These are phyloP conservation scores for Alternaria novae-zelandiae DNA, from an alignment of 2,329 filamentous ascomycete genomes.

Conservation along the genomic window DNA sequence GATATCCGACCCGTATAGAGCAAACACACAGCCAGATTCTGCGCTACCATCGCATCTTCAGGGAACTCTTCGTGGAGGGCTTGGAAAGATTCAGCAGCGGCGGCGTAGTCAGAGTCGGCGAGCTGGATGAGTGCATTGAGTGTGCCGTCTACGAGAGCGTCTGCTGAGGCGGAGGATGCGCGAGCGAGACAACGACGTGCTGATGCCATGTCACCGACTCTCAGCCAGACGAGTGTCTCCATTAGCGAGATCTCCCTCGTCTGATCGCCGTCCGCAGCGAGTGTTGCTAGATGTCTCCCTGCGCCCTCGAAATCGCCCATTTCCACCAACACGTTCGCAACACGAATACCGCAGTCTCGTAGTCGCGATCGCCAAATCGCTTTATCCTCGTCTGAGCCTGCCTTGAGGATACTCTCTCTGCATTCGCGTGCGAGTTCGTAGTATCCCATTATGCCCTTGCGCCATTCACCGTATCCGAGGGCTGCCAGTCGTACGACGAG, in stretches of 20 bases:
- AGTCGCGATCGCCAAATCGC: conserved; percentile 75
- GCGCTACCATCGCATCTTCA: conserved; percentile 72
- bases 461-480: conserved; percentile 82
- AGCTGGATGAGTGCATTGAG: conserved; percentile 76
- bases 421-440: conserved; percentile 87
- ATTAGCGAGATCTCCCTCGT: conserved; percentile 46
- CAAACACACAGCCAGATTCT: conserved; percentile 84
- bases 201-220: conserved; percentile 76
- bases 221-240: conserved; percentile 73
- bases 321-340: conserved; percentile 73
- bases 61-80: conserved; percentile 55
- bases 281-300: conserved; percentile 70
- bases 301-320: conserved; percentile 90
- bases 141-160: conserved; percentile 48
- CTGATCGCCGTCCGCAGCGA: conserved; percentile 48
- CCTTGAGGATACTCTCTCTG: conserved; percentile 60
- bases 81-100: conserved; percentile 69
- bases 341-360: conserved; percentile 72
- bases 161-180: conserved; percentile 24
- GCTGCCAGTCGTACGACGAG: conserved; percentile 84
- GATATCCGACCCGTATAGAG: conserved; percentile 78
- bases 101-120: conserved; percentile 75
- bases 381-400: conserved; percentile 58
- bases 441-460: conserved; percentile 85
- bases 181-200: conserved; percentile 63